Base-by-base conservation (phyloP, 2,329 filamentous ascomycete species). In the Botrytis tulipae region DNA sequence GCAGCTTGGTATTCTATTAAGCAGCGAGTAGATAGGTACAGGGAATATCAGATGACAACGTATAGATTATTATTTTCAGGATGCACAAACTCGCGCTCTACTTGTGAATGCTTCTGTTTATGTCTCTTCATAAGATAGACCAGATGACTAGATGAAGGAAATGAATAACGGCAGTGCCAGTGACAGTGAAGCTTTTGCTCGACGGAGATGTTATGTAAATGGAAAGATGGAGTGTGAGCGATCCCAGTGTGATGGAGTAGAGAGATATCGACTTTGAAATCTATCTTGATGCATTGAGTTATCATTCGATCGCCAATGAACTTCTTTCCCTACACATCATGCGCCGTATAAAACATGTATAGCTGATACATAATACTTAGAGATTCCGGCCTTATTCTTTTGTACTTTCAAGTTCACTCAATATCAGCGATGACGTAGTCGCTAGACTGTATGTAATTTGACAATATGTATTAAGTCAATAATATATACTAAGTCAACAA, bases 271-370 rank as follows among this genome's bases (percentile, higher is more conserved):
- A 54, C 14, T 29, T 57, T 18, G 14, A 29, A 57, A 57, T 29
- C 25, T 54, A 2, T 0, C n/a, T 57, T 29, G 51, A 57, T 29
- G 29, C 14, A 18, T 57, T 16, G 6, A 57, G 14, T 14, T 29
- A 29, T 57, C 6, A 57, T 57, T 6, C 12, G 51, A 57, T 57
- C 6, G 51, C 3, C 14, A 1, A 2, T 4, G 0, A 16, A 18
- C 1, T 29, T 16, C n/a, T 57, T 18, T 18, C 1, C 14, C 6
- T 18, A 29, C 18, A 57, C 1, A 8, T 29, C 14, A 9, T 29
- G 1, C 18, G 4, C 14, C 6, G 29, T 29, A 3, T 12, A n/a
- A 16, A 2, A n/a, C 0, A n/a, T n/a, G 14, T 6, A 16, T n/a
- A 16, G 25, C 10, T 54, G 5, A n/a, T 51, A 1, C 25, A 54